Base-by-base conservation (phyloP, 2,329 filamentous ascomycete genomes). In the Ceratocystis eucalypticola region DNA sequence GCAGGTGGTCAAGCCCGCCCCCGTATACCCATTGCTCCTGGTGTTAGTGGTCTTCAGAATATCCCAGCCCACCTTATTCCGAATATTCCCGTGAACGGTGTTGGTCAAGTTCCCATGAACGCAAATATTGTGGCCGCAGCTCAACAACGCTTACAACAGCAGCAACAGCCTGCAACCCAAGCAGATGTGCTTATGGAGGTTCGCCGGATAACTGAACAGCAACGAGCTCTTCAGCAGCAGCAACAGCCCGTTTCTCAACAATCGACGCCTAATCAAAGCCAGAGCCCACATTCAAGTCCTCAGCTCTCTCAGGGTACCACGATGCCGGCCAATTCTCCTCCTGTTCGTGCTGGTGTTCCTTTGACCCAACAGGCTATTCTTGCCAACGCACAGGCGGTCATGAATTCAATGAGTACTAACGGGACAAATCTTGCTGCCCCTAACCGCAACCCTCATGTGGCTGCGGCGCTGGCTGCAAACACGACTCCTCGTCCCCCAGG, bases 91-190 rank as follows among this genome's bases (percentile, higher is more conserved):
- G 82, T 88, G 77, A 84, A 84, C 68, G 82, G 82, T 59, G 80
- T 88, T 28, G 84, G 86, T 46, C 87, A 89, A 72, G 85, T 87
- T 28, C 88, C 88, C 70, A 81, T 90, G 77, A 86, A 88, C 71
- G 80, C 80, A 17, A 55, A 12, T 44, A 66, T 61, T 8, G 37
- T 48, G 6, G 66, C 59, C 8, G 79, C 77, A 69, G 76, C 76
- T 46, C 70, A 65, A 62, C 68, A 69, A 41, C 67, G 68, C 61
- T 70, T 77, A 70, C 79, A 88, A 75, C 80, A 82, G 1, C 75
- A 81, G 70, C 74, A 77, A 5, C 78, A 76, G 62, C 75, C 77
- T 6, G 76, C 76, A 55, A 72, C 82, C 2, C 82, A 85, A 68
- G 76, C 82, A 30, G 80, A 79, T 65, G 74, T 86, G 61, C 79